phyloP scores from a whole-genome alignment of 208 protist genomes.

The Trypanosoma platydactyli region DNA sequence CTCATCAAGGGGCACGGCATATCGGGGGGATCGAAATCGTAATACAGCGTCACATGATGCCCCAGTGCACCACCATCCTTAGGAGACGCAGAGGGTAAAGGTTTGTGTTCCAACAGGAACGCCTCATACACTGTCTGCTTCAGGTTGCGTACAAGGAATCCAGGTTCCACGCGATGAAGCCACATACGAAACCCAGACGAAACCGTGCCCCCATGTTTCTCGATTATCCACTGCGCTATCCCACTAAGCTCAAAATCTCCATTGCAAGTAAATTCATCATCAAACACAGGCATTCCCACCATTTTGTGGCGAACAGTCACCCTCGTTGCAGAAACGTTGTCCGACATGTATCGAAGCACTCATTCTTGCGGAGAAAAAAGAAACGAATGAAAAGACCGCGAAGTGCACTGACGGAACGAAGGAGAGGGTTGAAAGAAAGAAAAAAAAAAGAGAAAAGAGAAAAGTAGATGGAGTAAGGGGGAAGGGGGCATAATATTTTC shows the following conservation, averaged over 20 bases:
- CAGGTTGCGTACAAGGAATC: constrained; percentile 56
- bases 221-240: constrained; percentile 50
- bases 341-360: not conserved
- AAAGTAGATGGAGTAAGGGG: not conserved
- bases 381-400: constrained; percentile 13
- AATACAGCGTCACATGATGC: constrained; percentile 50
- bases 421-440: too few relatives aligned
- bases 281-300: constrained; percentile 73
- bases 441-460: constrained; percentile 10
- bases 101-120: constrained; percentile 32
- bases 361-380: not conserved
- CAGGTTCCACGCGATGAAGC: constrained; percentile 71
- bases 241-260: constrained; percentile 37
- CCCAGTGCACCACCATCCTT: not conserved
- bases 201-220: constrained; percentile 51
- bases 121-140: constrained; percentile 40
- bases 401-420: too few relatives aligned
- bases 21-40: constrained; percentile 59
- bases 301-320: constrained; percentile 53
- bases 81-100: not conserved
- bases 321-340: constrained; percentile 6
- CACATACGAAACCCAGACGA: constrained; percentile 46
- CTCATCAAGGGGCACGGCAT: constrained; percentile 34
- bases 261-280: constrained; percentile 41
- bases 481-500: not conserved